These are phyloP conservation scores for Arctostaphylos glauca DNA, from an alignment of 148 eudicot genomes.

Conservation along the genomic window DNA sequence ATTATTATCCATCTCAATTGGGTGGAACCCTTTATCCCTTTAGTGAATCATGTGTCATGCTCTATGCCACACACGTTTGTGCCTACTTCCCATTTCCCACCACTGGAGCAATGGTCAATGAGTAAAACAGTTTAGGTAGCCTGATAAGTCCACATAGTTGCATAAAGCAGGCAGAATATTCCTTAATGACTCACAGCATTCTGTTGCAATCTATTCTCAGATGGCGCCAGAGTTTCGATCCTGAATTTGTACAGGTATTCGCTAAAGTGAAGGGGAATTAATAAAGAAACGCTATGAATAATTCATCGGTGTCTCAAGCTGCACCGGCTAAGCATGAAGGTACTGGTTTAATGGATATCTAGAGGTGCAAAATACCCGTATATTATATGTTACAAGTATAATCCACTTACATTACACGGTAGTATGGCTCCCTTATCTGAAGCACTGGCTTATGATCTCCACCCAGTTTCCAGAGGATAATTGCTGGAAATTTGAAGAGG, in stretches of 20 bases:
- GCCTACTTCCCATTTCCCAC: not conserved
- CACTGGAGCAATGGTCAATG: not conserved
- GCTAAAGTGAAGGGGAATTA: not conserved
- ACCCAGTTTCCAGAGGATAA: not conserved
- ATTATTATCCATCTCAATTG: slow-evolving; percentile 3
- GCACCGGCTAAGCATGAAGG: not conserved
- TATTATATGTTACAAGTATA: not conserved
- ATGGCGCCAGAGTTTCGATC: not conserved
- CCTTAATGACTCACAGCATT: not conserved
- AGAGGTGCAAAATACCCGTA: not conserved
- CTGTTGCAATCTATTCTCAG: not conserved
- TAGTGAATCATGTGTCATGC: slow-evolving; percentile 26
- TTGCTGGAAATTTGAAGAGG: not conserved
- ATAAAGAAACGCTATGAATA: not conserved
- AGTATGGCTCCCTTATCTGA: not conserved
- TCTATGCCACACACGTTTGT: slow-evolving; percentile 21
- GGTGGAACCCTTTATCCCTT: slow-evolving; percentile 10
- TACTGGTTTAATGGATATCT: not conserved
- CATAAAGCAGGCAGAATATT: not conserved
- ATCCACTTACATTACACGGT: not conserved
- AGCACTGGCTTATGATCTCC: not conserved
- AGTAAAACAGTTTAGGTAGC: not conserved
- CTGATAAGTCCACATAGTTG: not conserved
- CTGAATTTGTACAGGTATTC: not conserved
- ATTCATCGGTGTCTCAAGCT: not conserved